Conservation (phyloP, 441 rosid genomes). For the Populus hybrid region DNA sequence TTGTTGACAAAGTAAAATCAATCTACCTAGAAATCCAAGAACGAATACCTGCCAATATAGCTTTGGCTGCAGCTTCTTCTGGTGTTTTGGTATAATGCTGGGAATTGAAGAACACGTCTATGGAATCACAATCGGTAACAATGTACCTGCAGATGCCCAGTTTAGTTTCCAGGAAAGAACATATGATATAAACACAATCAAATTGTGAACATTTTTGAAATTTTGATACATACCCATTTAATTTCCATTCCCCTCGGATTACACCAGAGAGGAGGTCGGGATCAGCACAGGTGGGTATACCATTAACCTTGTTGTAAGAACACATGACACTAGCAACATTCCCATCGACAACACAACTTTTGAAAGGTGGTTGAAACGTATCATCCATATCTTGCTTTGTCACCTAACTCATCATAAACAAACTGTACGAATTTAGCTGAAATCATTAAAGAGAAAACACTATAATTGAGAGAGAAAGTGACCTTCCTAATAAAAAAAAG, state of each 20-base stretch:
- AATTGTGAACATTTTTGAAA: neutral
- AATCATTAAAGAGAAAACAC: neutral
- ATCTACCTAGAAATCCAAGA: neutral
- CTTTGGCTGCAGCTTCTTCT: conserved; percentile 73
- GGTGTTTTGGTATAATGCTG: conserved; percentile 86
- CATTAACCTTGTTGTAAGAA: conserved; percentile 85
- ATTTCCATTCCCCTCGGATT: conserved; percentile 77
- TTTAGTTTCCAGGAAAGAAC: neutral
- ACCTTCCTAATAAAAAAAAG: too few species aligned
- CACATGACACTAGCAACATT: conserved; percentile 97
- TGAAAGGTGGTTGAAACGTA: conserved; percentile 91
- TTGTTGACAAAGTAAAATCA: neutral
- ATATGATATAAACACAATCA: neutral
- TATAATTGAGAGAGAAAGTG: neutral
- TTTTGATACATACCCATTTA: conserved; percentile 56
- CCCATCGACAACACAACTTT: conserved; percentile 86
- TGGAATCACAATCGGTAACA: conserved; percentile 82
- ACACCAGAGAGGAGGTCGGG: conserved; percentile 62
- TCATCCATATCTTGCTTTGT: conserved; percentile 86
- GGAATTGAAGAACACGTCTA: conserved; percentile 48
- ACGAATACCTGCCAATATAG: conserved; percentile 57
- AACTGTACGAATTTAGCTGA: neutral
- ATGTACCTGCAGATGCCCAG: conserved; percentile 53
- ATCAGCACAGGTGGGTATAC: conserved; percentile 85
- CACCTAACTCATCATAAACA: conserved; percentile 50